Evolutionary conservation across 441 rosid species (phyloP), one percentile per base, ranked within the genome.

Genomic region (Bocquillonia castaneifolia): DNA sequence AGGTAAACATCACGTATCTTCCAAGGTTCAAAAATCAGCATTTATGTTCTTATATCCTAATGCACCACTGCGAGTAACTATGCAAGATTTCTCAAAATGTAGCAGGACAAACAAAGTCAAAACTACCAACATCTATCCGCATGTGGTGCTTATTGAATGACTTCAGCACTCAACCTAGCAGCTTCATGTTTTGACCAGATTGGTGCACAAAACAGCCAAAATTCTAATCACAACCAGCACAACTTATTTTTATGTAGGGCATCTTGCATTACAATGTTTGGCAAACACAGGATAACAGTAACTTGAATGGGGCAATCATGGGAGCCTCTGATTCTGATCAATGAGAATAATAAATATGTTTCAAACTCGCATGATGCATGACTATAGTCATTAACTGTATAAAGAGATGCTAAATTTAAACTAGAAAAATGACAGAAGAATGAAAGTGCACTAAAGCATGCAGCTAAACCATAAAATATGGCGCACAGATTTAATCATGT

Each of bases 121-220:
- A 56, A n/a, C 57, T 15, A 58, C 64, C 15, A 63, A 50, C 67
- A 29, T 72, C 37, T 13, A 29, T 31, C 13, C 52, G 23, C 29
- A 25, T 59, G 63, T 36, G 23, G 62, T 50, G 57, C 23, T 40
- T 9, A 1, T 32, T 32, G n/a, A n/a, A n/a, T 1, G 54, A 56
- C 20, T 32, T 53, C 48, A 51, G 72, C 69, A 40, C 22, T 67
- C 67, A 23, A 23, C 73, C 18, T 26, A 29, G 59, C 53, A 42
- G 70, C 70, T n/a, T 39, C 70, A 64, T 51, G 22, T 25, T 51
- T 37, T 47, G 23, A 59, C 57, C 64, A 48, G 36, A 60, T 63
- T 68, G 61, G 40, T 7, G 53, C 51, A 67, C 17, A 58, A 58
- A 56, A 54, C 54, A 69, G 61, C 72, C 48, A 37, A 63, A 42